phyloP scores from a whole-genome alignment of 306 rosid genomes.

The Datisca glomerata region DNA sequence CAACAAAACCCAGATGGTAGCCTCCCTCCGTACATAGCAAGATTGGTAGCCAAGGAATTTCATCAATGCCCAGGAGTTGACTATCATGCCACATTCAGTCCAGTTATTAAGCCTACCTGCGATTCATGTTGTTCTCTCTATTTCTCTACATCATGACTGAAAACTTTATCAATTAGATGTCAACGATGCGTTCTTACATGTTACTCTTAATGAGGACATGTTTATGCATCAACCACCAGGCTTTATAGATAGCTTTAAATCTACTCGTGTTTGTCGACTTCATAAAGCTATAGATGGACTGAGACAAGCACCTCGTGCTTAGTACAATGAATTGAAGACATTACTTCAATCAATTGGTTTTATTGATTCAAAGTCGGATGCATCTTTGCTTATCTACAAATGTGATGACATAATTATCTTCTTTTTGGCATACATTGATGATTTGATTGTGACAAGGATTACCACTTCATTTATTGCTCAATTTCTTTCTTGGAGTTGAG shows the following conservation, averaged over 20 bases:
- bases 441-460: not conserved
- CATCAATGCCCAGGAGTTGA: too few species aligned
- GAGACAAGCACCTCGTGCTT: too few species aligned
- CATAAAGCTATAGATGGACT: not conserved
- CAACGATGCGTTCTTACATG: too few species aligned
- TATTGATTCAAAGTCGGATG: not conserved
- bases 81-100: not conserved
- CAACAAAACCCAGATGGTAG: too few species aligned
- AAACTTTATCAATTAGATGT: not conserved
- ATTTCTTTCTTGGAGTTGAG: not conserved
- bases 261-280: not conserved
- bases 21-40: too few species aligned
- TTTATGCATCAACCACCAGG: not conserved
- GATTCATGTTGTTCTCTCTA: not conserved
- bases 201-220: too few species aligned
- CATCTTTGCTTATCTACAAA: not conserved
- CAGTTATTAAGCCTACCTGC: not conserved
- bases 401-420: not conserved
- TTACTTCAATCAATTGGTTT: not conserved
- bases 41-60: too few species aligned
- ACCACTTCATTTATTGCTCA: not conserved
- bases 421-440: too few species aligned
- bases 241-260: not conserved
- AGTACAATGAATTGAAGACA: not conserved
- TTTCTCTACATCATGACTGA: not conserved